Conservation (phyloP, 2,329 filamentous ascomycete genomes). For the Tothia fuscella region DNA sequence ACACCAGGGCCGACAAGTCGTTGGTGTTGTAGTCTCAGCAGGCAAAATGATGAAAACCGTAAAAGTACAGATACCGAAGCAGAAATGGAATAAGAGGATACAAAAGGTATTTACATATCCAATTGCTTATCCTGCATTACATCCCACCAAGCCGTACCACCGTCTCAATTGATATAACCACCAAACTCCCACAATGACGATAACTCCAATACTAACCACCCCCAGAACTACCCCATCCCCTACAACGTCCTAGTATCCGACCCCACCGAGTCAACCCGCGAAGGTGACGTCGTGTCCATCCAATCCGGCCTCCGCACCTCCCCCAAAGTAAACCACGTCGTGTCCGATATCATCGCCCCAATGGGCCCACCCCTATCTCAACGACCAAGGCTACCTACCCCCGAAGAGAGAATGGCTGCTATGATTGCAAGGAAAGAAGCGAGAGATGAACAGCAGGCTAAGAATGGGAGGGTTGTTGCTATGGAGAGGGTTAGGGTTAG, state of each 20-base stretch:
- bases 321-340: slow-evolving; percentile 59
- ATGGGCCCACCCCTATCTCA: slow-evolving; percentile 51
- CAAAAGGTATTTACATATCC: too few species aligned
- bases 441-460: slow-evolving; percentile 45
- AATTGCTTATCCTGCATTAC: too few species aligned
- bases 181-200: background rate
- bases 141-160: too few species aligned
- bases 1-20: slow-evolving; percentile 14
- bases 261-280: slow-evolving; percentile 58
- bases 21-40: slow-evolving; percentile 63
- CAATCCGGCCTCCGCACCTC: slow-evolving; percentile 52
- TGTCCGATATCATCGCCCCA: slow-evolving; percentile 63
- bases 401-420: slow-evolving; percentile 47
- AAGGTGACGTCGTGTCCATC: slow-evolving; percentile 66
- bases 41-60: slow-evolving; percentile 70
- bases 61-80: slow-evolving; percentile 60
- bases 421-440: slow-evolving; percentile 42
- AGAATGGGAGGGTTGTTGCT: slow-evolving; percentile 20
- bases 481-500: slow-evolving; percentile 16
- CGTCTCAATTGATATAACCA: too few species aligned
- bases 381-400: slow-evolving; percentile 52
- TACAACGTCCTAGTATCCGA: slow-evolving; percentile 64
- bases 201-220: background rate
- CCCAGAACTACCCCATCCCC: slow-evolving; percentile 51
- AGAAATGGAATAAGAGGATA: slow-evolving; percentile 60